Evolutionary conservation across 2,329 filamentous ascomycete species (phyloP), one percentile per base, ranked within the genome.

Genomic region (Exophiala dermatitidis): DNA sequence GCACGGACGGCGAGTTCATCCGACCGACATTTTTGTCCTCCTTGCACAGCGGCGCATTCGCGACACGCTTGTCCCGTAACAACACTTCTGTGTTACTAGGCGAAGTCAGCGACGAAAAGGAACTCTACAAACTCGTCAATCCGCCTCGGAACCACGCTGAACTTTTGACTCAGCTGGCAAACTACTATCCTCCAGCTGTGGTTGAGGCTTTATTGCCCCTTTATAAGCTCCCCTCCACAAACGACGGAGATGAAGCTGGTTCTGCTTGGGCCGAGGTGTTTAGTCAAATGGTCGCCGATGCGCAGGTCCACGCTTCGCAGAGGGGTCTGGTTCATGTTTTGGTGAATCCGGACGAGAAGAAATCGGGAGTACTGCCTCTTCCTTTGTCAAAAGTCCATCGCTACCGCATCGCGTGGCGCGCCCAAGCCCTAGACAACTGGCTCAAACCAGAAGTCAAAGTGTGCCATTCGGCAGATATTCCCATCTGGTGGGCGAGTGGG

Each of bases 101-200:
- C 12, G 73, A 75, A 56, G 69, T 75, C 29, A 53, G 65, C 0
- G 72, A 75, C 52, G 72, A 76, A 47, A 71, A 75, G 45, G 72
- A 69, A 0, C 60, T 76, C 0, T 74, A 76, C 53, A 60, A 68
- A 68, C 0, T 68, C 64, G 10, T 74, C 69, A 53, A 74, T 70
- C 43, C 64, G 64, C 8, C 72, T 66, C 2, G 62, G 61, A 66
- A 64, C 8, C 5, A 70, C 1, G 65, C 69, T 0, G 69, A 68
- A 0, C 61, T 75, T 3, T 58, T 63, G 3, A 53, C 68, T 2
- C 71, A 75, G 50, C 55, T 74, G 1, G 64, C 65, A 1, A 76
- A 75, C 46, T 75, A 75, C 56, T 75, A 76, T 53, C 67, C 71
- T 0, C 67, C 69, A 2, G 64, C 63, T 6, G 70, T 71, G 0